Base-by-base conservation (phyloP, 2,329 filamentous ascomycete species). In the Cladosporium sp. region DNA sequence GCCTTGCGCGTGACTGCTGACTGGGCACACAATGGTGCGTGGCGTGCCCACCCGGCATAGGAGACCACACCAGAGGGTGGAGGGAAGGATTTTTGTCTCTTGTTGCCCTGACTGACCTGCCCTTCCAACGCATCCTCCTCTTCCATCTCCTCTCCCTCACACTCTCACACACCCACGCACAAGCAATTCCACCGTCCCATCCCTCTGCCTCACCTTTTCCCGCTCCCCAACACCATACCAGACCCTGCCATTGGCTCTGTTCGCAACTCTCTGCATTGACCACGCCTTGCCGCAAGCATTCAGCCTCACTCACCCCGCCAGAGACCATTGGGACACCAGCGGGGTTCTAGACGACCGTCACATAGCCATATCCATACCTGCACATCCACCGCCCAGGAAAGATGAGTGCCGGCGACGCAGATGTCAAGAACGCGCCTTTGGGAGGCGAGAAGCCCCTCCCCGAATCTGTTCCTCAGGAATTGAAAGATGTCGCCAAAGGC, bases 1-100 rank as follows among this genome's bases (percentile, higher is more conserved):
- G 45, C 36, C 27, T 16, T 40, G 45, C 45, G 45, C 45, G 45
- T 48, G 45, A 48, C 45, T 36, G 45, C 45, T 48, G 45, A 48
- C 45, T 48, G 45, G 45, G 45, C 45, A 40, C 36, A 47, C 27
- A 19, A 47, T 47, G 42, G 27, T 47, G 33, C 35, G 36, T 48
- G 45, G 45, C 36, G 45, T 35, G 33, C 32, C 43, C 33, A 15
- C 35, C 36, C 43, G 35, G 32, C 32, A 35, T 16, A 35, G 32
- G 32, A 35, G 32, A n/a, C 3, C n/a, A n/a, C 30, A 42, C 42
- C 30, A 25, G 43, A 13, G 33, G 38, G 43, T 27, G 32, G 32
- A 32, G 38, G 15, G 32, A 36, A 48, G 45, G 30, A 48, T 48
- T 48, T 48, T 38, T 38, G 45, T 40, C 38, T 33, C 45, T 48